These are phyloP conservation scores for Tricholoma hemisulphureum DNA, from an alignment of 768 basidiomycete species.

Conservation along the genomic window DNA sequence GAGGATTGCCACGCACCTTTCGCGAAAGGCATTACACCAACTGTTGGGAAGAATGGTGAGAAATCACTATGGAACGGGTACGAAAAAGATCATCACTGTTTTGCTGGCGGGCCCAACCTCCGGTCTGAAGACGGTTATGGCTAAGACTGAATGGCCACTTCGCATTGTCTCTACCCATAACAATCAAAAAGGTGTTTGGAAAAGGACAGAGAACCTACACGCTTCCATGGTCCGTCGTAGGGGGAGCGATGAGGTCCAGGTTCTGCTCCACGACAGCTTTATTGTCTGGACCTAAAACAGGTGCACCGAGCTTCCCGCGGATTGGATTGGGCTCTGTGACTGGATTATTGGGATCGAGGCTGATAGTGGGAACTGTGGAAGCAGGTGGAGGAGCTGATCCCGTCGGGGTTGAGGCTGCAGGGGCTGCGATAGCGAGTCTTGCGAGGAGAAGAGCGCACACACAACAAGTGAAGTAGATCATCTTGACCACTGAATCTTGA, in stretches of 20 bases:
- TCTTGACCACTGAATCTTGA: constrained; percentile 14
- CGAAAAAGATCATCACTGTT: constrained; percentile 34
- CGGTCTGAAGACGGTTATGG: constrained; percentile 54
- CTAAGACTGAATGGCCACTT: constrained; percentile 60
- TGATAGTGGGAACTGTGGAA: constrained; percentile 44
- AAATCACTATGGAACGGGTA: not conserved
- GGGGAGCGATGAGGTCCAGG: constrained; percentile 44
- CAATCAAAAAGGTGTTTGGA: not conserved
- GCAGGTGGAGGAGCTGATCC: constrained; percentile 23
- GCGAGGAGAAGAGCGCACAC: constrained; percentile 35
- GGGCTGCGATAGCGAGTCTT: constrained; percentile 20
- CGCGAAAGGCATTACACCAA: constrained; percentile 49
- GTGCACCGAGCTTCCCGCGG: constrained; percentile 40
- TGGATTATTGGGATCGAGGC: constrained; percentile 43
- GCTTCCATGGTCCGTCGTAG: constrained; percentile 42
- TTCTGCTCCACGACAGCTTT: constrained; percentile 41
- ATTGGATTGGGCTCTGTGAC: constrained; percentile 34
- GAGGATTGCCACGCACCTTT: constrained; percentile 29
- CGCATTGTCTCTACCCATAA: constrained; percentile 38
- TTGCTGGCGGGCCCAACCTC: constrained; percentile 61
- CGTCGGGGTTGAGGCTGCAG: constrained; percentile 26
- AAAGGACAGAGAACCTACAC: constrained; percentile 30
- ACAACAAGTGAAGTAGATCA: constrained; percentile 38
- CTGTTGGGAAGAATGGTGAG: constrained; percentile 24
- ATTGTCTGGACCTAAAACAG: constrained; percentile 43